Conservation (phyloP, 1,139 yeast genomes). For the Pichia norvegensis region DNA sequence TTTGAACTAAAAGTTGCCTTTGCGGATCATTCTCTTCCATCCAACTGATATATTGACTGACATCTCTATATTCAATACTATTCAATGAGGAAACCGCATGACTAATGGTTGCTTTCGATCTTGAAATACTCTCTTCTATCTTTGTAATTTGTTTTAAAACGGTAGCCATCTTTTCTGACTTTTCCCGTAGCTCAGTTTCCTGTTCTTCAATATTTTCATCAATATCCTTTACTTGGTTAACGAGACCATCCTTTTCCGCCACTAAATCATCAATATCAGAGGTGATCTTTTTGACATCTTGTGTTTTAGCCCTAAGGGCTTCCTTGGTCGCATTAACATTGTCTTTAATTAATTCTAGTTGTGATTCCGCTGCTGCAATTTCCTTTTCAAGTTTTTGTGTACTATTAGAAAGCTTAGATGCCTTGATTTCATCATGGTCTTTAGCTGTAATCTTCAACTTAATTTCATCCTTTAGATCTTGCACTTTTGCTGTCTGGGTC, state of each 20-base stretch:
- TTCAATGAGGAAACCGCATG: conserved; percentile 3
- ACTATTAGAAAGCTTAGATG: conserved; percentile 62
- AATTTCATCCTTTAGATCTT: conserved; percentile 61
- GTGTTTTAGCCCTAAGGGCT: conserved; percentile 56
- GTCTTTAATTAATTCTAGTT: not conserved
- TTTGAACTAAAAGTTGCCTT: conserved; percentile 15
- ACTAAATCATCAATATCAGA: conserved; percentile 52
- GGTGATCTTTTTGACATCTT: conserved; percentile 57
- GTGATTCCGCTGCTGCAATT: conserved; percentile 1
- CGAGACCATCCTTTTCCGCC: conserved; percentile 48
- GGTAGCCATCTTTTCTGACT: conserved; percentile 32
- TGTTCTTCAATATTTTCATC: conserved; percentile 37
- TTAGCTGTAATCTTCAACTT: conserved; percentile 54
- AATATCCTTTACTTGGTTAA: conserved; percentile 39
- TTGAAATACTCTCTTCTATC: conserved; percentile 41
- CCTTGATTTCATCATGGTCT: conserved; percentile 52
- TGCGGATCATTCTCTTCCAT: conserved; percentile 27
- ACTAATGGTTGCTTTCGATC: conserved; percentile 3
- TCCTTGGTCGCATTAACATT: not conserved
- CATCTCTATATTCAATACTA: conserved; percentile 39
- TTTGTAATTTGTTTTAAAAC: conserved; percentile 40
- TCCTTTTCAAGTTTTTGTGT: conserved; percentile 23
- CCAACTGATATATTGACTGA: conserved; percentile 44
- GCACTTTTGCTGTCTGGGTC: conserved; percentile 75
- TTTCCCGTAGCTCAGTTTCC: conserved; percentile 33